A percentile compares a stretch with the other conserved stretches of the same genome.
phyloP scores from a whole-genome alignment of 148 eudicot genomes.

The Diospyros kaki region DNA sequence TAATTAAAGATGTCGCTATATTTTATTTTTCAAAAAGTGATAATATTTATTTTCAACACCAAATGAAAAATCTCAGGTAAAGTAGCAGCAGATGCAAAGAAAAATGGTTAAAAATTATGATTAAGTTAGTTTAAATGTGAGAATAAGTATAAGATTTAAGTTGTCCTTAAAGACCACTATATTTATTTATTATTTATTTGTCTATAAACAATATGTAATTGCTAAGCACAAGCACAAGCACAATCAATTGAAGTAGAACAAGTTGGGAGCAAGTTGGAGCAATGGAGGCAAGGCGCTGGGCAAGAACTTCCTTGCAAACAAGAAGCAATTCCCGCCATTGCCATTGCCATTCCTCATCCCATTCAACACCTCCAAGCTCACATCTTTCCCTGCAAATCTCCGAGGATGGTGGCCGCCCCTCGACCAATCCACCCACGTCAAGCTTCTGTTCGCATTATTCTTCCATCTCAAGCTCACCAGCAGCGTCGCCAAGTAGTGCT shows the following conservation, averaged over 20 bases:
- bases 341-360: conserved; percentile 46
- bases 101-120: no score
- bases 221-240: no score
- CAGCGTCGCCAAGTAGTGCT: conserved; percentile 73
- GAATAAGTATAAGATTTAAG: no score
- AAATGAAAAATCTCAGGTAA: no score
- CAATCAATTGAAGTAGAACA: conserved; percentile 20
- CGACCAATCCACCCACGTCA: conserved; percentile 78
- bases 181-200: no score
- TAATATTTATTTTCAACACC: no score
- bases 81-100: no score
- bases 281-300: conserved; percentile 43
- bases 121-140: no score
- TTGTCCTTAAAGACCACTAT: no score
- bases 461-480: conserved; percentile 28
- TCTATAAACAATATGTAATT: no score
- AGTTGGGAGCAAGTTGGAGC: conserved; percentile 40
- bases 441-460: conserved; percentile 48
- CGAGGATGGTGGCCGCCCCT: conserved; percentile 57
- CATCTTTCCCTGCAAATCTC: conserved; percentile 31
- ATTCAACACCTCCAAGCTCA: conserved; percentile 25
- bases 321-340: conserved; percentile 33
- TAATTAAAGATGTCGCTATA: no score
- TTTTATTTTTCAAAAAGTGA: no score
- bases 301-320: conserved; percentile 84